These are phyloP conservation scores for Diaporthe vaccinii DNA, from an alignment of 2,329 filamentous ascomycete species.

Conservation along the genomic window DNA sequence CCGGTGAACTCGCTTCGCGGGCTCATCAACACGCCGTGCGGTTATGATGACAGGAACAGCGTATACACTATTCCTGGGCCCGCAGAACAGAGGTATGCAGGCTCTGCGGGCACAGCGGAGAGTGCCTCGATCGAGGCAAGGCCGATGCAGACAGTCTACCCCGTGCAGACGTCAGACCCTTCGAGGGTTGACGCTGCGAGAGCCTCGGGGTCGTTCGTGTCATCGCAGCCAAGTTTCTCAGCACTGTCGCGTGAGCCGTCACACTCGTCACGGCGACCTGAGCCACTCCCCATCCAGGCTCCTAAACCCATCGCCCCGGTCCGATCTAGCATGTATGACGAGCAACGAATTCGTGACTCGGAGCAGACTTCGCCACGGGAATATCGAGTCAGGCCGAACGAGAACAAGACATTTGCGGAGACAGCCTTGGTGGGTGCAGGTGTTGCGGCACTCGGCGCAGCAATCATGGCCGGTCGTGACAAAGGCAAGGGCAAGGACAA, in stretches of 20 bases:
- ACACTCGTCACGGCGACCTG: conserved; percentile 59
- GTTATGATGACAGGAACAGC: conserved; percentile 61
- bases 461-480: conserved; percentile 55
- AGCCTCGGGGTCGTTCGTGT: conserved; percentile 58
- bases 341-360: conserved; percentile 56
- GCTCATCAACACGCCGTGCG: conserved; percentile 67
- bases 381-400: conserved; percentile 43
- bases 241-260: conserved; percentile 51
- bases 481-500: conserved; percentile 46
- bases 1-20: conserved; percentile 73
- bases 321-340: conserved; percentile 75
- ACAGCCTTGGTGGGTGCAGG: conserved; percentile 63
- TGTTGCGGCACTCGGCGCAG: conserved; percentile 62
- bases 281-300: conserved; percentile 81
- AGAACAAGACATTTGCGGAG: conserved; percentile 55
- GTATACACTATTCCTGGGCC: conserved; percentile 43
- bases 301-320: conserved; percentile 85
- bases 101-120: conserved; percentile 50
- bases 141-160: conserved; percentile 74
- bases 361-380: conserved; percentile 52
- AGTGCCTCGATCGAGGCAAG: conserved; percentile 52
- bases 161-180: conserved; percentile 76
- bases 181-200: conserved; percentile 70
- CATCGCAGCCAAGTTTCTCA: conserved; percentile 45
- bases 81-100: conserved; percentile 22